These are phyloP conservation scores for Coemansia sp. DNA, from an alignment of 192 early-diverging fungal species.

Conservation along the genomic window DNA sequence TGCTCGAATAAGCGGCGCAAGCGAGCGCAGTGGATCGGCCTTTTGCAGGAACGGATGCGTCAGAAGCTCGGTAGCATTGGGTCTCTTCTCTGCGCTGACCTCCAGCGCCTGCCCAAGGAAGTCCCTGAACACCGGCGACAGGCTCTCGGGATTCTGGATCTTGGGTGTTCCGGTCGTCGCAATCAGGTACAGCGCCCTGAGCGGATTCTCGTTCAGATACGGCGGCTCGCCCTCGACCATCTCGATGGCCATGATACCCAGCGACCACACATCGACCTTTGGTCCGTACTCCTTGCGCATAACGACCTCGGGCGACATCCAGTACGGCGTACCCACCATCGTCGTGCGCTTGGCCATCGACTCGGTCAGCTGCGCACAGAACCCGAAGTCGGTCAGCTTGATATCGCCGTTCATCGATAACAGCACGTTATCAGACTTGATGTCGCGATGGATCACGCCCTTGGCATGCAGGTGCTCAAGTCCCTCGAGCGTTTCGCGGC, in stretches of 20 bases:
- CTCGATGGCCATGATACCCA: slow-evolving; percentile 97
- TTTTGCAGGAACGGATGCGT: slow-evolving; percentile 83
- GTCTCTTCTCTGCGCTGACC: slow-evolving; percentile 80
- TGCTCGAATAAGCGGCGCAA: slow-evolving; percentile 79
- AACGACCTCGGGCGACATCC: slow-evolving; percentile 99
- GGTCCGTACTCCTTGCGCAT: slow-evolving; percentile 86
- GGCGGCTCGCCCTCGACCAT: slow-evolving; percentile 98
- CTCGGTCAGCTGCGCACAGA: slow-evolving; percentile 84
- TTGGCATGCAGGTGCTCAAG: slow-evolving; percentile 71
- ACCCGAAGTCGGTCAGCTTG: slow-evolving; percentile 90
- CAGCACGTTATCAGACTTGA: slow-evolving; percentile 84
- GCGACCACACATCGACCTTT: slow-evolving; percentile 97
- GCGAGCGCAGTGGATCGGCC: slow-evolving; percentile 75
- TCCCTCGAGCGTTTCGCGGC: slow-evolving; percentile 79
- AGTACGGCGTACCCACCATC: slow-evolving; percentile 89
- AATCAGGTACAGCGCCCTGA: slow-evolving; percentile 89
- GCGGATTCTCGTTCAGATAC: slow-evolving; percentile 91
- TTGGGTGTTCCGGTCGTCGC: slow-evolving; percentile 94
- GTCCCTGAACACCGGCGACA: slow-evolving; percentile 75
- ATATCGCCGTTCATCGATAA: slow-evolving; percentile 73
- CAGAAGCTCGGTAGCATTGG: slow-evolving; percentile 75
- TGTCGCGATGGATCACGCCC: slow-evolving; percentile 83
- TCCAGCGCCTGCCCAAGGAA: slow-evolving; percentile 81
- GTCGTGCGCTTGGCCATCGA: slow-evolving; percentile 77
- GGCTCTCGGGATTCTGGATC: slow-evolving; percentile 81